These are phyloP conservation scores for Poronia punctata DNA, from an alignment of 495 filamentous ascomycete species.

Conservation along the genomic window DNA sequence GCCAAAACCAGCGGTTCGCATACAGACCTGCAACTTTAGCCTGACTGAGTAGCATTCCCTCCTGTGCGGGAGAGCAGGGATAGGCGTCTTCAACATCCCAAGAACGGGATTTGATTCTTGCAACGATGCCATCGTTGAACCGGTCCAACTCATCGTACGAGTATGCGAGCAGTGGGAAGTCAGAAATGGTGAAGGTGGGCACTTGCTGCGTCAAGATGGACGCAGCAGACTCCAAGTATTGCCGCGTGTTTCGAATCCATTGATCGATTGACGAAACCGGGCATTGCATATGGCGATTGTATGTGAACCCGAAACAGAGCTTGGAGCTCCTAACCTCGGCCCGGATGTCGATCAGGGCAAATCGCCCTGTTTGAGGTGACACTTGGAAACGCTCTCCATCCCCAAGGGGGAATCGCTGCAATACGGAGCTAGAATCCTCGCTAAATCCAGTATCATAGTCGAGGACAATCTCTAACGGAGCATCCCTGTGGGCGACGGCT, in stretches of 20 bases:
- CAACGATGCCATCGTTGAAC: background rate
- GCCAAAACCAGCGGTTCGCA: background rate
- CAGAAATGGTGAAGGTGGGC: constrained; percentile 39
- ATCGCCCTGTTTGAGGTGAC: constrained; percentile 27
- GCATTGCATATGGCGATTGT: constrained; percentile 48
- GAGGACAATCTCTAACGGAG: constrained; percentile 52
- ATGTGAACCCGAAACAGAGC: constrained; percentile 47
- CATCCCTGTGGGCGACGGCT: constrained; percentile 23
- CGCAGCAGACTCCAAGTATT: constrained; percentile 30
- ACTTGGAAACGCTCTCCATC: constrained; percentile 33
- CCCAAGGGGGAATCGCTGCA: constrained; percentile 13
- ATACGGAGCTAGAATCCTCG: constrained; percentile 42
- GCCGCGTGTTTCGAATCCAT: constrained; percentile 43
- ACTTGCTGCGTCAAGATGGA: constrained; percentile 25
- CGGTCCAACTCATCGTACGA: background rate
- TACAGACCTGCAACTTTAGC: background rate
- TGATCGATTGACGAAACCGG: constrained; percentile 32
- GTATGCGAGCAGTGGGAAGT: constrained; percentile 43
- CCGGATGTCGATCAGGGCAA: constrained; percentile 47
- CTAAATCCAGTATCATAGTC: constrained; percentile 55
- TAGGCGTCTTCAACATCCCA: constrained; percentile 1
- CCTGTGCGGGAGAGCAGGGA: constrained; percentile 1
- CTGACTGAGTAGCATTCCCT: background rate
- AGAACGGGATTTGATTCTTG: background rate
- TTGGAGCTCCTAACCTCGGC: constrained; percentile 34